phyloP scores from a whole-genome alignment of 768 basidiomycete species.

The Kwoniella sp. region DNA sequence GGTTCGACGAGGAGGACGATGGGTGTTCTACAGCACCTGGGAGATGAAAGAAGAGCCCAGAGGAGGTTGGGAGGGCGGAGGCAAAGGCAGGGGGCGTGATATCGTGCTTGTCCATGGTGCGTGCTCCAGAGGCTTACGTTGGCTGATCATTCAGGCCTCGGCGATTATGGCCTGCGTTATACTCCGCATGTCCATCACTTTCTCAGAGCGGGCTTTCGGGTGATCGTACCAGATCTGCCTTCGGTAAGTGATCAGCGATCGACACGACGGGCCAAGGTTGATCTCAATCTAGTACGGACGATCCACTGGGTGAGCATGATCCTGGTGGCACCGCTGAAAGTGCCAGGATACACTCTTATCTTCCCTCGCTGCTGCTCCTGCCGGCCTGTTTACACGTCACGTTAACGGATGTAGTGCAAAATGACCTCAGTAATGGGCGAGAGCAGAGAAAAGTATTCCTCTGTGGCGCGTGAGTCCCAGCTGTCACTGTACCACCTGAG shows the following conservation, averaged over 20 bases:
- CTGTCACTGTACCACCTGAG: background rate
- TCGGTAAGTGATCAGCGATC: slow-evolving; percentile 38
- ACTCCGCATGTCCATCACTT: slow-evolving; percentile 46
- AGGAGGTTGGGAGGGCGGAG: slow-evolving; percentile 43
- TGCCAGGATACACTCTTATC: slow-evolving; percentile 45
- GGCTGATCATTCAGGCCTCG: slow-evolving; percentile 23
- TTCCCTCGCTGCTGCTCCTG: slow-evolving; percentile 40
- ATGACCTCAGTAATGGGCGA: slow-evolving; percentile 36
- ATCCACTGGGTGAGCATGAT: slow-evolving; percentile 40
- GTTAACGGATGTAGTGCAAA: slow-evolving; percentile 41
- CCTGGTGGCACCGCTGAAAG: background rate
- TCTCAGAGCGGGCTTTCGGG: slow-evolving; percentile 49
- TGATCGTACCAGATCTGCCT: slow-evolving; percentile 51
- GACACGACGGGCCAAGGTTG: too few species aligned
- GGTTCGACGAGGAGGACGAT: slow-evolving; percentile 34
- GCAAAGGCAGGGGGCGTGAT: slow-evolving; percentile 43
- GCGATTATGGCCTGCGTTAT: slow-evolving; percentile 48
- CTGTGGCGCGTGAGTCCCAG: slow-evolving; percentile 41
- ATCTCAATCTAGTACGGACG: slow-evolving; percentile 40
- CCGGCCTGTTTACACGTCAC: slow-evolving; percentile 47
- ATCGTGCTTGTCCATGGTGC: slow-evolving; percentile 50
- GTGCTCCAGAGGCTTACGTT: slow-evolving; percentile 9
- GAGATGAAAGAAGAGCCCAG: slow-evolving; percentile 33
- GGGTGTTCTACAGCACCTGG: slow-evolving; percentile 51
- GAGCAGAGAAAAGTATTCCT: slow-evolving; percentile 49